Percentiles rank a stretch among this genome's conserved stretches.
These are phyloP conservation scores for Kuraishia piskuri DNA, from an alignment of 805 yeast genomes.

Conservation along the genomic window DNA sequence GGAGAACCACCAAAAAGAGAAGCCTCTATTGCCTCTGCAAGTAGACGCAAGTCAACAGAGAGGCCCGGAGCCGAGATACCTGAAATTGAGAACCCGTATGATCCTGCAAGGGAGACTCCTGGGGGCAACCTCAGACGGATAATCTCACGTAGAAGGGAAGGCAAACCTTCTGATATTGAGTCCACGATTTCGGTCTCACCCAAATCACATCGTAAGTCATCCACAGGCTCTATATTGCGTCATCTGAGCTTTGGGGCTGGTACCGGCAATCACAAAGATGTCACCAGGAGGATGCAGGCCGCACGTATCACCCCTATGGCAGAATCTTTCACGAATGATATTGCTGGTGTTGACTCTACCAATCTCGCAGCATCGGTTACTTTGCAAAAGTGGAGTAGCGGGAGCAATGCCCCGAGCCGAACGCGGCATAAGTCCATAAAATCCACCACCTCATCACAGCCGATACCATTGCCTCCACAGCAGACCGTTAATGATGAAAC, in stretches of 20 bases:
- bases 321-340: conserved; percentile 32
- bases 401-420: neutral
- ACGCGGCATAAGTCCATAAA: neutral
- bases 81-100: conserved; percentile 11
- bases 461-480: neutral
- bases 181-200: conserved; percentile 6
- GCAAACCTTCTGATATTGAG: conserved; percentile 15
- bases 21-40: conserved; percentile 42
- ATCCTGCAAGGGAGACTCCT: conserved; percentile 16
- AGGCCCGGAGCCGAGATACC: conserved; percentile 21
- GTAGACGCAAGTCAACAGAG: conserved; percentile 15
- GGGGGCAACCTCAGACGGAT: conserved; percentile 16
- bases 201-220: neutral
- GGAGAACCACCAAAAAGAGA: conserved; percentile 54
- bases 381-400: neutral
- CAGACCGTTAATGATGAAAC: neutral
- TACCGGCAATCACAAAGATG: conserved; percentile 19
- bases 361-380: neutral
- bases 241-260: conserved; percentile 24
- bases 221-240: conserved; percentile 9
- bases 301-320: conserved; percentile 33
- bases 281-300: conserved; percentile 18
- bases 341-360: conserved; percentile 29
- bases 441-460: neutral
- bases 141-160: conserved; percentile 14